Conservation (phyloP, 352 stramenopile species). For the Phytopythium montanum region DNA sequence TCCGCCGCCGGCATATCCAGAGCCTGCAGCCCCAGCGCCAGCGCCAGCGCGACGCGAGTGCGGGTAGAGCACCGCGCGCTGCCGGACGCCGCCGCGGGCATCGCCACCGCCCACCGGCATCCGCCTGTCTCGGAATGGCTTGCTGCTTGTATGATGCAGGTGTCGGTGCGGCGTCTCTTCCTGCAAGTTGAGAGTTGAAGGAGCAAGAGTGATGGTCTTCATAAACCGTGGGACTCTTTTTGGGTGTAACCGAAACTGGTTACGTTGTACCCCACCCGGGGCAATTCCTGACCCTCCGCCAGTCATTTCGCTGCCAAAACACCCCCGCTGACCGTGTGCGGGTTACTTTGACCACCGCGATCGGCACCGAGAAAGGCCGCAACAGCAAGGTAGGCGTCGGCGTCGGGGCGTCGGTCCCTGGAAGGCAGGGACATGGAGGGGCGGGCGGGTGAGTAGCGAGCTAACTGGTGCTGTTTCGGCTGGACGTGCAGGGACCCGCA, state of each 20-base stretch:
- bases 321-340: slow-evolving; percentile 1
- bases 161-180: background rate
- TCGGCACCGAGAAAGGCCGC: slow-evolving; percentile 7
- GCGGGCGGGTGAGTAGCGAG: no score
- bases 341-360: background rate
- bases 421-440: background rate
- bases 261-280: background rate
- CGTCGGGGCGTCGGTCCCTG: background rate
- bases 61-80: slow-evolving; percentile 38
- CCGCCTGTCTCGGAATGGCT: background rate
- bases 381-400: background rate
- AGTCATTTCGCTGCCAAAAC: slow-evolving; percentile 35
- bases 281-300: slow-evolving; percentile 25
- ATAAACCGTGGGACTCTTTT: background rate
- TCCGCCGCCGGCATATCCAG: background rate
- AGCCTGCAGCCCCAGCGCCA: background rate
- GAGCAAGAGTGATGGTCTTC: background rate
- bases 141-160: background rate
- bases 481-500: background rate
- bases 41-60: slow-evolving; percentile 1
- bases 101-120: background rate
- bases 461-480: background rate
- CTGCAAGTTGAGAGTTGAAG: slow-evolving; percentile 1
- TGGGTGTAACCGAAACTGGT: background rate
- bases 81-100: slow-evolving; percentile 1